These are phyloP conservation scores for Cladosporium sphaerospermum DNA, from an alignment of 2,329 filamentous ascomycete genomes.

Conservation along the genomic window DNA sequence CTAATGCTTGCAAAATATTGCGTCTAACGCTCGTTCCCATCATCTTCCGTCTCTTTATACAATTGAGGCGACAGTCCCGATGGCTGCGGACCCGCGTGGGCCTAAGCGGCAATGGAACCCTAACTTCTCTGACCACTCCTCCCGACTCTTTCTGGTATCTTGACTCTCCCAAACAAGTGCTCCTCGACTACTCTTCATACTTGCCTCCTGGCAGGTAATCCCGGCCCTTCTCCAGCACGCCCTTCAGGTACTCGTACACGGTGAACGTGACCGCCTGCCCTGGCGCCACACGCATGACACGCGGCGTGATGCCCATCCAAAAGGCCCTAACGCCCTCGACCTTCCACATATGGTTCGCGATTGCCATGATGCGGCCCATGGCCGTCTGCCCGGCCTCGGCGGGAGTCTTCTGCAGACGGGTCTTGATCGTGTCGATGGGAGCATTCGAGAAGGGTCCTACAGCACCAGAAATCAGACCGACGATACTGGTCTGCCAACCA, in stretches of 20 bases:
- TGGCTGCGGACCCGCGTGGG: too few relatives aligned
- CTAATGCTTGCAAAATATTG: too few relatives aligned
- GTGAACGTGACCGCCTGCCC: conserved; percentile 77
- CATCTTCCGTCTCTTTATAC: too few relatives aligned
- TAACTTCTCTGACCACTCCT: not conserved
- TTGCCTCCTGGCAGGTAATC: conserved; percentile 42
- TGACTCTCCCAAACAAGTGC: not conserved
- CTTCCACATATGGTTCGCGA: conserved; percentile 60
- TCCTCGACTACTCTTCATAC: conserved; percentile 41
- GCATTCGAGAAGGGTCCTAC: conserved; percentile 96
- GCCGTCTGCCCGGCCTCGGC: conserved; percentile 73
- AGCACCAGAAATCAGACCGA: conserved; percentile 84
- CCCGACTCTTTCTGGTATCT: not conserved
- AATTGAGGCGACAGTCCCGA: too few relatives aligned
- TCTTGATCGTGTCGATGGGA: conserved; percentile 99
- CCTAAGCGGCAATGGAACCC: too few relatives aligned
- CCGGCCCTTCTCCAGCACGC: conserved; percentile 41
- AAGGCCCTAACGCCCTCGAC: conserved; percentile 93
- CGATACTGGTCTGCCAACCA: conserved; percentile 81
- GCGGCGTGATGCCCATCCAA: conserved; percentile 97
- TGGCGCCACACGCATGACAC: conserved; percentile 94
- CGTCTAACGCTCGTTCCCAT: too few relatives aligned
- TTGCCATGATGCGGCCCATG: conserved; percentile 67
- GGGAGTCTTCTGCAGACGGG: conserved; percentile 82
- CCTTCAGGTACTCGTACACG: conserved; percentile 48